Conservation (phyloP, 768 basidiomycete genomes). For the Tulasnella sp. region DNA sequence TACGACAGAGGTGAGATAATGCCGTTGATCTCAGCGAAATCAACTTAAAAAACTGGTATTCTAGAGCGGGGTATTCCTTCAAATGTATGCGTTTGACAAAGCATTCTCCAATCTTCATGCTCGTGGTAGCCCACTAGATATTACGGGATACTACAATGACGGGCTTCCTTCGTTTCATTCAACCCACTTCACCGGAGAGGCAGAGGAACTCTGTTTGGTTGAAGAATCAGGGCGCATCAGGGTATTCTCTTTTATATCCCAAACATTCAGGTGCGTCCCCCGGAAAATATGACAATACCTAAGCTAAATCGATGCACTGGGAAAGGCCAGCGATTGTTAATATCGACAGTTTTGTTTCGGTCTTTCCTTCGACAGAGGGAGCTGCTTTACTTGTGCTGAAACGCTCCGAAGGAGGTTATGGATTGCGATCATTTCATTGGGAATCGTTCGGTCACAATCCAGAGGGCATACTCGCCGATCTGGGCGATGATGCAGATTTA, state of each 20-base stretch:
- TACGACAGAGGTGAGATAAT: background rate
- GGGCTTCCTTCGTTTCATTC: no score
- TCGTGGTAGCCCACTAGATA: background rate
- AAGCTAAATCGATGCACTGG: background rate
- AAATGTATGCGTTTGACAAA: background rate
- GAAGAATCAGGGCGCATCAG: no score
- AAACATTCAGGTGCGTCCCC: no score
- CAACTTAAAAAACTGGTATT: no score
- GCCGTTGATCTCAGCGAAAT: no score
- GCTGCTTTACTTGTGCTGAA: slow-evolving; percentile 35
- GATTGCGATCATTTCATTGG: slow-evolving; percentile 40
- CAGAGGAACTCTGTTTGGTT: no score
- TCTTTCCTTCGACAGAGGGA: slow-evolving; percentile 38
- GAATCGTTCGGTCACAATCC: slow-evolving; percentile 40
- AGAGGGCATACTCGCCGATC: slow-evolving; percentile 30
- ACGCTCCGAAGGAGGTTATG: background rate
- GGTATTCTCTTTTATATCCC: no score
- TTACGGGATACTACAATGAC: background rate
- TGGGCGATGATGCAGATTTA: slow-evolving; percentile 20
- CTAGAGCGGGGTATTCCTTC: no score
- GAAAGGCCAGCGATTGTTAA: background rate
- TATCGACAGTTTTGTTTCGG: background rate
- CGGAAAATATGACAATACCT: background rate
- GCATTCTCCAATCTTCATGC: background rate
- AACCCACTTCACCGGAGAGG: no score